Evolutionary conservation across 768 basidiomycete species (phyloP).

Genomic region (Tulasnella sp.): DNA sequence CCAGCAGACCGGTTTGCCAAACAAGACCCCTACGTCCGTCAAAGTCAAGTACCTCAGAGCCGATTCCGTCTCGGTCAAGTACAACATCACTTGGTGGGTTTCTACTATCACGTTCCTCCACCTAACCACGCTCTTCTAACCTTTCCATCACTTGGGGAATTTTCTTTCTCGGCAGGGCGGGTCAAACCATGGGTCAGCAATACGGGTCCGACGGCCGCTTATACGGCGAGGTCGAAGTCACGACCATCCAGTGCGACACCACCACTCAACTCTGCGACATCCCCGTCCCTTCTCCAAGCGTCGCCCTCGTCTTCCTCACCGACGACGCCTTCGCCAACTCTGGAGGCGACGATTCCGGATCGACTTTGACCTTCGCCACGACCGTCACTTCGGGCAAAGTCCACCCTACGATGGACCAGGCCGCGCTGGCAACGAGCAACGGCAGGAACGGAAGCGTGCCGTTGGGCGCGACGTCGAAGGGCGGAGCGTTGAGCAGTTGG

Average conservation of each 20-base stretch:
- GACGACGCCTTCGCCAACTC: conserved; percentile 26
- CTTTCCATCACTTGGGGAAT: no score
- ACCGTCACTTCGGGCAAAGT: background rate
- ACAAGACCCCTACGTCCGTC: conserved; percentile 17
- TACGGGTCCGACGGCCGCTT: conserved; percentile 32
- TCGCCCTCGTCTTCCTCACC: conserved; percentile 35
- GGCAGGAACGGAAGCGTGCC: background rate
- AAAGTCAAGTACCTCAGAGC: conserved; percentile 29
- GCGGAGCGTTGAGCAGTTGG: background rate
- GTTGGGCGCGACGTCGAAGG: background rate
- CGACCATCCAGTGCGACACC: conserved; percentile 33
- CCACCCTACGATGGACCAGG: conserved; percentile 14
- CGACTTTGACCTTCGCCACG: conserved; percentile 9
- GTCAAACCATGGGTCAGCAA: conserved; percentile 33
- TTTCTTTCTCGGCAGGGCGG: conserved; percentile 21
- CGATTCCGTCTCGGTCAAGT: conserved; percentile 25
- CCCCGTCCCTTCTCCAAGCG: conserved; percentile 24
- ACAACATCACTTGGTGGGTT: conserved; percentile 35
- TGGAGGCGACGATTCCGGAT: background rate
- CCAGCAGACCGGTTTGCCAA: conserved; percentile 26
- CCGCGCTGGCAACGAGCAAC: background rate
- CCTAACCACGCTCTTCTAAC: no score
- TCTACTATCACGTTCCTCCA: no score
- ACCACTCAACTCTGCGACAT: background rate
- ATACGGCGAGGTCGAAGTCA: background rate